phyloP scores from a whole-genome alignment of 768 basidiomycete genomes.

The Kwoniella botswanensis region DNA sequence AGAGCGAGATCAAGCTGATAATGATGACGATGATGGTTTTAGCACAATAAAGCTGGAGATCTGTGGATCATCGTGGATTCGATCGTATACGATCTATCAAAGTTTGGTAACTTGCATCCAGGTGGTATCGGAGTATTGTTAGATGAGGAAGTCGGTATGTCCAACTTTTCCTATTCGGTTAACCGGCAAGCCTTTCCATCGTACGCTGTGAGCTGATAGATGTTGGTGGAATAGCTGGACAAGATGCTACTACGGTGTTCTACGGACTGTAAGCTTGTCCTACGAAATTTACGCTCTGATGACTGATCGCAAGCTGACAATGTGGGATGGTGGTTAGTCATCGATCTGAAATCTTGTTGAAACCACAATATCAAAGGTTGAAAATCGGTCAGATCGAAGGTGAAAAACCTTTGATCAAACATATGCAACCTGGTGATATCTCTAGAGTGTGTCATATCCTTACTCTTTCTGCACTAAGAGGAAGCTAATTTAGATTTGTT shows the following conservation, averaged over 20 bases:
- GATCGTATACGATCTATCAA: slow-evolving; percentile 80
- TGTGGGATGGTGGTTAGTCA: slow-evolving; percentile 60
- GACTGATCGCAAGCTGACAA: background rate
- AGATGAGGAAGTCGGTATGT: slow-evolving; percentile 75
- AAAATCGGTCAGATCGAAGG: slow-evolving; percentile 73
- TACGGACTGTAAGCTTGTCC: slow-evolving; percentile 66
- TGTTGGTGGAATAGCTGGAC: slow-evolving; percentile 65
- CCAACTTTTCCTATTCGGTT: background rate
- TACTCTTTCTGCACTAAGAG: background rate
- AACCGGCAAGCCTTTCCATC: background rate
- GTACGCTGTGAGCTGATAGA: background rate
- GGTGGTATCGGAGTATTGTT: slow-evolving; percentile 79
- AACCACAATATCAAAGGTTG: slow-evolving; percentile 69
- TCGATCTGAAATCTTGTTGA: slow-evolving; percentile 77
- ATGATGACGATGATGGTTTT: slow-evolving; percentile 5
- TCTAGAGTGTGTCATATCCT: slow-evolving; percentile 60
- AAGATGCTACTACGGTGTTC: slow-evolving; percentile 86
- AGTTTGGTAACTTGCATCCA: slow-evolving; percentile 77
- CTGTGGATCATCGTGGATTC: slow-evolving; percentile 86
- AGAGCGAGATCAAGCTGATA: background rate
- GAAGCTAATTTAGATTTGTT: background rate
- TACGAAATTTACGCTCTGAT: no score
- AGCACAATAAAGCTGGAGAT: slow-evolving; percentile 81
- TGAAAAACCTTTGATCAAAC: slow-evolving; percentile 65
- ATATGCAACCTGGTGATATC: slow-evolving; percentile 65